These are phyloP conservation scores for Globisporangium yorkense DNA, from an alignment of 352 stramenopile genomes.

Conservation along the genomic window DNA sequence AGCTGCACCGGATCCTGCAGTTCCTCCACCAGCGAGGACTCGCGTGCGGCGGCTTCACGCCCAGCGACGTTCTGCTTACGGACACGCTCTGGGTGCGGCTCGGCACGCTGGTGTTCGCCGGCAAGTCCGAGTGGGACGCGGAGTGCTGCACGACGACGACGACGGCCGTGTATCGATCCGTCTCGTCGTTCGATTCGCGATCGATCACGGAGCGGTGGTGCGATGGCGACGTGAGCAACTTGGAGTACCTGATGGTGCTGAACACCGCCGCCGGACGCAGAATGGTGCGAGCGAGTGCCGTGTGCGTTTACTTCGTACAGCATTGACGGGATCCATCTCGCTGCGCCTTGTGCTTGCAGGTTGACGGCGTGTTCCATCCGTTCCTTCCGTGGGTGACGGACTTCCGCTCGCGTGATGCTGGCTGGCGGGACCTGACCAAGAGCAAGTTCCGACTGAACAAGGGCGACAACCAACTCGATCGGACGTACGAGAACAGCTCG, in stretches of 20 bases:
- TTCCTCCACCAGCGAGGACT: conserved; percentile 41
- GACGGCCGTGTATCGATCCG: conserved; percentile 6
- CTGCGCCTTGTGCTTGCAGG: conserved; percentile 17
- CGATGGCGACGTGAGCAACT: conserved; percentile 84
- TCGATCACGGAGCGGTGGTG: conserved; percentile 88
- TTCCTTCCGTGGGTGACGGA: conserved; percentile 96
- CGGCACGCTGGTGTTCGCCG: conserved; percentile 23
- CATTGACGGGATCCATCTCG: not conserved
- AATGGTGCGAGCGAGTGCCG: conserved; percentile 30
- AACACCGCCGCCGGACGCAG: conserved; percentile 88
- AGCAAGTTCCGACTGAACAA: conserved; percentile 95
- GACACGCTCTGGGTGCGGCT: conserved; percentile 52
- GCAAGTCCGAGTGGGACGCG: conserved; percentile 2
- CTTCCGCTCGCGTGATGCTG: conserved; percentile 52
- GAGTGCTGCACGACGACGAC: not conserved
- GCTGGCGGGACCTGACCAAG: conserved; percentile 88
- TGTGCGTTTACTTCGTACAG: not conserved
- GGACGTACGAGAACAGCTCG: conserved; percentile 82
- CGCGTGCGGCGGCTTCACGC: conserved; percentile 33
- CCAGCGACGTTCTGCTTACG: conserved; percentile 35
- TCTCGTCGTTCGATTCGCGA: conserved; percentile 15
- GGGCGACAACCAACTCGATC: conserved; percentile 90
- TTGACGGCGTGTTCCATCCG: conserved; percentile 82
- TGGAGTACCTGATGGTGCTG: conserved; percentile 92
- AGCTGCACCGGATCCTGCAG: conserved; percentile 37